phyloP scores from a whole-genome alignment of 495 filamentous ascomycete genomes.

The Lepraria neglecta region DNA sequence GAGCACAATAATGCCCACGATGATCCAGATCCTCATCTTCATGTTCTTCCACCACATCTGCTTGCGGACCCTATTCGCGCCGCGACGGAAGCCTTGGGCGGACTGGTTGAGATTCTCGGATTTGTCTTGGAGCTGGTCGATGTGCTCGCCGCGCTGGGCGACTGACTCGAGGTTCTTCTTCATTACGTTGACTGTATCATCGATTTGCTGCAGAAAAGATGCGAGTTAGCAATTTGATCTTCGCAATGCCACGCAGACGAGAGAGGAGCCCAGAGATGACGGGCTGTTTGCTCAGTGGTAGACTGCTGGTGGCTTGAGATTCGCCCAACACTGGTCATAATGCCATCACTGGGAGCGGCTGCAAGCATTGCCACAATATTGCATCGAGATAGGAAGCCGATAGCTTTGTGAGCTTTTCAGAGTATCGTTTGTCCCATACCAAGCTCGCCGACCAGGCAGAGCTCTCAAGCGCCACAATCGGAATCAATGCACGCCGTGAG shows the following conservation, averaged over 20 bases:
- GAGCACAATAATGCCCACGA: conserved; percentile 78
- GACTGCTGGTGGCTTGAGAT: neutral
- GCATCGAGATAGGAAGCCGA: neutral
- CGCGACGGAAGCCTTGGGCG: conserved; percentile 88
- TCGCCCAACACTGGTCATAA: neutral
- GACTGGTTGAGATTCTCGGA: conserved; percentile 86
- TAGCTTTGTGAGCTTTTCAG: neutral
- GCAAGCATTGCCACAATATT: neutral
- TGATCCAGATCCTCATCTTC: conserved; percentile 98
- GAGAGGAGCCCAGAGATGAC: too few relatives aligned
- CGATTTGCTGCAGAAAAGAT: conserved; percentile 69
- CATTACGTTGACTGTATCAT: conserved; percentile 89
- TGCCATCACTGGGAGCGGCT: neutral
- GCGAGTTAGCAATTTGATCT: conserved; percentile 28
- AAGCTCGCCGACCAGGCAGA: neutral
- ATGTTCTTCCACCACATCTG: conserved; percentile 97
- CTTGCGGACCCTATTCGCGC: conserved; percentile 92
- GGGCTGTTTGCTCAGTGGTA: too few relatives aligned
- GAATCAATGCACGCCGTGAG: neutral
- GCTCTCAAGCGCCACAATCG: neutral
- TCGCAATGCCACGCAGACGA: too few relatives aligned
- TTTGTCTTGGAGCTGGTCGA: conserved; percentile 90
- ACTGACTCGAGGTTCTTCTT: conserved; percentile 91
- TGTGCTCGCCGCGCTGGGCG: conserved; percentile 79
- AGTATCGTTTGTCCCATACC: neutral